Percentiles rank a stretch among this genome's conserved stretches.
Evolutionary conservation across 1,284 basidiomycete genomes (phyloP).

Genomic region (Ustilago nuda): DNA sequence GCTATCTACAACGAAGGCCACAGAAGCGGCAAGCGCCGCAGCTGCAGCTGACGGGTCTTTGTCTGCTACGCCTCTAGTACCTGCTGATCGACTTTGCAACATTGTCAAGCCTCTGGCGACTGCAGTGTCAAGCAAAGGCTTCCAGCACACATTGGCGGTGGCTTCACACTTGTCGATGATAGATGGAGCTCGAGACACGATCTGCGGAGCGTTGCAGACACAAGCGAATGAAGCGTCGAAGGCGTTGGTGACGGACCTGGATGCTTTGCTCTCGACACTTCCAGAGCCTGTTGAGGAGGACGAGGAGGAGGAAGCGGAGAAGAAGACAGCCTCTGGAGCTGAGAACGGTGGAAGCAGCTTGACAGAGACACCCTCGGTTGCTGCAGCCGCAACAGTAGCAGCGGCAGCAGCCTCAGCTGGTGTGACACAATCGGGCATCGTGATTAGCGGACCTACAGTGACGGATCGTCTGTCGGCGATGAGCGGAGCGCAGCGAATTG

Average conservation of each 20-base stretch:
- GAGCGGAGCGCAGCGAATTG: slow-evolving; percentile 45
- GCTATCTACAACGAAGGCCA: not conserved
- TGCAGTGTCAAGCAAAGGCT: slow-evolving; percentile 64
- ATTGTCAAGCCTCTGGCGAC: slow-evolving; percentile 65
- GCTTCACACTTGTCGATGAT: slow-evolving; percentile 62
- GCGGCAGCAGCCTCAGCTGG: slow-evolving; percentile 29
- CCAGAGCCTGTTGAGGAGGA: slow-evolving; percentile 50
- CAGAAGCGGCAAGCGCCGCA: slow-evolving; percentile 3
- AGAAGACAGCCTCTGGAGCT: slow-evolving; percentile 13
- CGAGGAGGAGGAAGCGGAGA: slow-evolving; percentile 44
- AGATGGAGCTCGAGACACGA: slow-evolving; percentile 57
- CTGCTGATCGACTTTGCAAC: slow-evolving; percentile 57
- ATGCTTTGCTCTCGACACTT: slow-evolving; percentile 56
- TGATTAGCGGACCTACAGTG: slow-evolving; percentile 43
- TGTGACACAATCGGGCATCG: slow-evolving; percentile 34
- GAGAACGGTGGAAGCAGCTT: not conserved
- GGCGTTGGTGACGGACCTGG: slow-evolving; percentile 57
- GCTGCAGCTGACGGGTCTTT: slow-evolving; percentile 14
- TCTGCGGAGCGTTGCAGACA: slow-evolving; percentile 58
- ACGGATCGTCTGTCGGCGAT: slow-evolving; percentile 39
- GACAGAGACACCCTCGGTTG: slow-evolving; percentile 22
- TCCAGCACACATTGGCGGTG: slow-evolving; percentile 68
- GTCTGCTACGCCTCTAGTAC: slow-evolving; percentile 39
- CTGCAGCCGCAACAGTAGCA: slow-evolving; percentile 27
- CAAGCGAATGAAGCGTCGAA: slow-evolving; percentile 60